These are phyloP conservation scores for Termitomyces titanicus DNA, from an alignment of 768 basidiomycete genomes.

Conservation along the genomic window DNA sequence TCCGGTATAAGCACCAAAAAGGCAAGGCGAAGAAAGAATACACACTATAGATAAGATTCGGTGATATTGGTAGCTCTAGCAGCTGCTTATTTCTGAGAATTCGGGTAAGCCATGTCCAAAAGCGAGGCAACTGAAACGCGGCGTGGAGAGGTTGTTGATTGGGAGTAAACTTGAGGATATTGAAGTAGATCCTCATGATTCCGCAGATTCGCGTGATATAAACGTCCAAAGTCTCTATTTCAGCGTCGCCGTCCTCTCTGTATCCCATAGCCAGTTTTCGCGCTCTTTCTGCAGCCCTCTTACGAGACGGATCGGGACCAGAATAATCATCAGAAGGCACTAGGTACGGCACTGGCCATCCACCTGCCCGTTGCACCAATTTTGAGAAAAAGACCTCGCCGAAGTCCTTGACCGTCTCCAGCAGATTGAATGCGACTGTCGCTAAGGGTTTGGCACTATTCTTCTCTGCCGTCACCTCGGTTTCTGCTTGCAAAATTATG, in stretches of 20 bases:
- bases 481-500: constrained; percentile 89
- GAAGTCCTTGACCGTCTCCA: constrained; percentile 57
- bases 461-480: constrained; percentile 86
- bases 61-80: constrained; percentile 54
- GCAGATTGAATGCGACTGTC: constrained; percentile 66
- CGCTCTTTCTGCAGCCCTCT: constrained; percentile 38
- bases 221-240: constrained; percentile 55
- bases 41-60: constrained; percentile 69
- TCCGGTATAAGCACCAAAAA: constrained; percentile 9
- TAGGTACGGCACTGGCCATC: constrained; percentile 76
- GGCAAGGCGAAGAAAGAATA: constrained; percentile 10
- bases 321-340: constrained; percentile 48
- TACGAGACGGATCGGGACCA: constrained; percentile 38
- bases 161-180: constrained; percentile 52
- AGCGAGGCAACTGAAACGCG: constrained; percentile 59
- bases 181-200: constrained; percentile 84
- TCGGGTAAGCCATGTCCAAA: constrained; percentile 73
- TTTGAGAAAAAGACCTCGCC: constrained; percentile 78
- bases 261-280: constrained; percentile 57
- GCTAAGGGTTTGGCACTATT: constrained; percentile 83
- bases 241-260: constrained; percentile 35
- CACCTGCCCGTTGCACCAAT: constrained; percentile 82
- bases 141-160: constrained; percentile 38
- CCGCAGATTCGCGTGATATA: constrained; percentile 70
- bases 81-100: constrained; percentile 50